These are phyloP conservation scores for Pichia sp. DNA, from an alignment of 1,139 yeast genomes.

Conservation along the genomic window DNA sequence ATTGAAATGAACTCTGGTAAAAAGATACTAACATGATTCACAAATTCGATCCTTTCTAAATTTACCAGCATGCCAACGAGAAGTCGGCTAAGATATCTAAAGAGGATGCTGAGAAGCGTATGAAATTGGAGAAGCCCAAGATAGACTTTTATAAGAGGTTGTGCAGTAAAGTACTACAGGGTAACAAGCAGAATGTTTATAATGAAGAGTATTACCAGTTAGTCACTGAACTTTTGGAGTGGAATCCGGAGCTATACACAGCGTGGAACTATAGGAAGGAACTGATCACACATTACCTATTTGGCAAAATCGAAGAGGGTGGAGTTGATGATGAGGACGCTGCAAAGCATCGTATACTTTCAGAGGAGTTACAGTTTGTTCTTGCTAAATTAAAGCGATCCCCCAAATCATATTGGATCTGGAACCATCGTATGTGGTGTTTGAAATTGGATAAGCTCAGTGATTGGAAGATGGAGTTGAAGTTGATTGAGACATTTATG, in stretches of 20 bases:
- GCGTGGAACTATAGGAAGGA: conserved; percentile 88
- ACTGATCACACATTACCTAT: too few species aligned
- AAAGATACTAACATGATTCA: conserved; percentile 1
- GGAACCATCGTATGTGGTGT: conserved; percentile 92
- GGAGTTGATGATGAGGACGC: conserved; percentile 4
- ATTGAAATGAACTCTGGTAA: background rate
- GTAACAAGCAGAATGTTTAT: conserved; percentile 30
- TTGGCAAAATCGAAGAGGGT: conserved; percentile 16
- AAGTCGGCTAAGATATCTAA: conserved; percentile 44
- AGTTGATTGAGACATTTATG: conserved; percentile 60
- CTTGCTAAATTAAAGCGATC: conserved; percentile 50
- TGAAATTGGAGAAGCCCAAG: conserved; percentile 44
- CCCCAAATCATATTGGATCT: conserved; percentile 95
- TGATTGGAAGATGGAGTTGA: conserved; percentile 65
- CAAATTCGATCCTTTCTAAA: too few species aligned
- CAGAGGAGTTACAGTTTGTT: conserved; percentile 55
- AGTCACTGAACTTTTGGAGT: conserved; percentile 48
- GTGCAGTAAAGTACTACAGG: conserved; percentile 35
- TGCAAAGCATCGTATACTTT: conserved; percentile 35
- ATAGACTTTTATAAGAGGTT: conserved; percentile 49
- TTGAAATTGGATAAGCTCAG: conserved; percentile 44
- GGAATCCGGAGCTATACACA: conserved; percentile 85
- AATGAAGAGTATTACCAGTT: conserved; percentile 40
- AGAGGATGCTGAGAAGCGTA: conserved; percentile 48
- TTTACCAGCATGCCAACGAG: conserved; percentile 58